These are phyloP conservation scores for Cucumis melo DNA, from an alignment of 306 rosid species.

Conservation along the genomic window DNA sequence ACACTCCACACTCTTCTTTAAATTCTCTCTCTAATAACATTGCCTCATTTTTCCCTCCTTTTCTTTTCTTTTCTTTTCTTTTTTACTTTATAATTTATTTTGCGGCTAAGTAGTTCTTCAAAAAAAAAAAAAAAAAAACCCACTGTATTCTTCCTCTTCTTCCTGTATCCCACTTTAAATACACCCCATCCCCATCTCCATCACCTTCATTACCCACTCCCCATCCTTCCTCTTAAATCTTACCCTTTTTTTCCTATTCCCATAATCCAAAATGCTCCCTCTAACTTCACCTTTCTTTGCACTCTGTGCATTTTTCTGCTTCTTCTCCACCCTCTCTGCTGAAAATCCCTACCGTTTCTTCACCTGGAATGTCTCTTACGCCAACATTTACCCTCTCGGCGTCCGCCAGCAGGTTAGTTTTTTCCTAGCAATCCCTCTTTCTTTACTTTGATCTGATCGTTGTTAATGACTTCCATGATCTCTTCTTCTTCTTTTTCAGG, in stretches of 20 bases:
- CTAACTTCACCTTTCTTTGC: constrained; percentile 21
- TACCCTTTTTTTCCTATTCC: too few species aligned
- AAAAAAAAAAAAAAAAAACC: too few species aligned
- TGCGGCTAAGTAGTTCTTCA: neutral
- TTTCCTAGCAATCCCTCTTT: neutral
- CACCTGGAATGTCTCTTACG: constrained; percentile 83
- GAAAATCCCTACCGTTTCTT: constrained; percentile 95
- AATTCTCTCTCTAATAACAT: neutral
- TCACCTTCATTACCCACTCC: neutral
- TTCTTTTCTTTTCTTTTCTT: neutral
- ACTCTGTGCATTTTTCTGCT: constrained; percentile 19
- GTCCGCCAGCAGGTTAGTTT: constrained; percentile 57
- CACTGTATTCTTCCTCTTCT: neutral
- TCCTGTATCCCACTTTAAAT: constrained; percentile 49
- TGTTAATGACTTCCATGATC: neutral
- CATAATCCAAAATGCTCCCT: constrained; percentile 29
- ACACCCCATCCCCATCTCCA: neutral
- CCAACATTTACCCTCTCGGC: constrained; percentile 86
- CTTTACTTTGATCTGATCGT: constrained; percentile 5
- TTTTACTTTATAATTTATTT: neutral
- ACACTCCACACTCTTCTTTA: neutral
- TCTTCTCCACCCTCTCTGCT: constrained; percentile 36
- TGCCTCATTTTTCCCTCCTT: neutral
- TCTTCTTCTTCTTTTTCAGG: constrained; percentile 29
- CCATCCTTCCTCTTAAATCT: neutral